Conservation (phyloP, 1,139 yeast species). For the Scheffersomyces cryptocercus region DNA sequence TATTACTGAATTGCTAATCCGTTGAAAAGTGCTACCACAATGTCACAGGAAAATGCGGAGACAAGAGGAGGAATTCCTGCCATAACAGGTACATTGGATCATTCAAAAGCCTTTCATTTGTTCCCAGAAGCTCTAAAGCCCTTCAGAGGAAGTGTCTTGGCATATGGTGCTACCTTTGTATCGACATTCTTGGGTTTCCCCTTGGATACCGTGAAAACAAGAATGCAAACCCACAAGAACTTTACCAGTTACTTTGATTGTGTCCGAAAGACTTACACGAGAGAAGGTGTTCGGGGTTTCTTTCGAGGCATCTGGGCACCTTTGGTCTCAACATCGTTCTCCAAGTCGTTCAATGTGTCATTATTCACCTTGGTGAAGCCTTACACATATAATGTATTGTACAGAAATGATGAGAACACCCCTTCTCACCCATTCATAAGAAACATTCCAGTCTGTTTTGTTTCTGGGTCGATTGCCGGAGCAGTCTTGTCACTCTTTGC, state of each 20-base stretch:
- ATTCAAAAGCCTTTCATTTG: constrained; percentile 38
- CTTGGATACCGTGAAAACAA: constrained; percentile 77
- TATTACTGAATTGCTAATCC: not conserved
- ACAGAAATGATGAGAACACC: constrained; percentile 12
- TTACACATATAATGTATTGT: constrained; percentile 32
- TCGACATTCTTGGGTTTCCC: constrained; percentile 83
- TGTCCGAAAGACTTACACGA: constrained; percentile 51
- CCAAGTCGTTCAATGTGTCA: constrained; percentile 68
- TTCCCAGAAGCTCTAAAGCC: constrained; percentile 57
- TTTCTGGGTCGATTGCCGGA: constrained; percentile 71
- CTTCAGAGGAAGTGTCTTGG: constrained; percentile 57
- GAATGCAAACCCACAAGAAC: constrained; percentile 75
- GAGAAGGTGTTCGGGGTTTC: constrained; percentile 72
- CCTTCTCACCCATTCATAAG: constrained; percentile 42
- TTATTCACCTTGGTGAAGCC: constrained; percentile 65
- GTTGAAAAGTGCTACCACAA: not conserved
- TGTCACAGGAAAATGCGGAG: not conserved
- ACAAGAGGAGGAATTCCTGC: constrained; percentile 36
- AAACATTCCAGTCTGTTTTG: constrained; percentile 65
- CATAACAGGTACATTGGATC: constrained; percentile 43
- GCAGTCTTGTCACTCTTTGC: constrained; percentile 65
- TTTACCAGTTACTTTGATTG: constrained; percentile 63
- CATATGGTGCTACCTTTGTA: constrained; percentile 64
- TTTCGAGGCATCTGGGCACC: constrained; percentile 80
- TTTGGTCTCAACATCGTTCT: constrained; percentile 61